A percentile compares a stretch with the other conserved stretches of the same genome.
Evolutionary conservation across 129 eudicot species (phyloP).

Genomic region (sunflower (Helianthus annuus)): HanXRQr2.0-SUNRISE NC_035449.2:190820653-190821152

Average conservation of each 20-base stretch:
- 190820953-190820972: neutral
- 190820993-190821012: constrained; percentile 31
- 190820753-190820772: too few species aligned
- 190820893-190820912: neutral
- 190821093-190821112: constrained; percentile 32
- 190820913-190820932: neutral
- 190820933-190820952: neutral
- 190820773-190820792: neutral
- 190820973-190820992: neutral
- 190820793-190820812: neutral
- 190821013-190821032: constrained; percentile 33
- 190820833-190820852: too few species aligned
- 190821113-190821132: constrained; percentile 53
- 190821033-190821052: constrained; percentile 21
- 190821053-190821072: constrained; percentile 36
- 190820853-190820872: neutral
- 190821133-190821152: constrained; percentile 41
- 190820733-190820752: too few species aligned
- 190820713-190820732: too few species aligned
- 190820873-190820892: neutral
- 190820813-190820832: neutral
- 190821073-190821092: constrained; percentile 32
- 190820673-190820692: too few species aligned
- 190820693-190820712: too few species aligned
- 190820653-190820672: too few species aligned